phyloP scores from a whole-genome alignment of 2,329 filamentous ascomycete genomes.

The Colletotrichum destructivum region DNA sequence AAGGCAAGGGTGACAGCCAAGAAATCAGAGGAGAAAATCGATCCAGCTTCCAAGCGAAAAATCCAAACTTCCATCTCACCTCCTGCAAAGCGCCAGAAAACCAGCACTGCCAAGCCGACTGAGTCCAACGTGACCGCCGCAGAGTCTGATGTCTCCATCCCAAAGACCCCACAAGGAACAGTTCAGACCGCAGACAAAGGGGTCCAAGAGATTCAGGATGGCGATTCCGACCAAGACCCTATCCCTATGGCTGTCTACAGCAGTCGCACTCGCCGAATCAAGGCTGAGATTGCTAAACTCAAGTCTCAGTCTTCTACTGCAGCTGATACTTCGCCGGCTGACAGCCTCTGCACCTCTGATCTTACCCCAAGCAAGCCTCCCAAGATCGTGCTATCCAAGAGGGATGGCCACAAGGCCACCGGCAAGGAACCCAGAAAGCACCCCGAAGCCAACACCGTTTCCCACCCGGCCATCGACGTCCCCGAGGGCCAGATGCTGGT shows the following conservation, averaged over 20 bases:
- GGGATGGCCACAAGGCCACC: neutral
- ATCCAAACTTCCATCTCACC: neutral
- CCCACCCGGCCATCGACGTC: fast-evolving
- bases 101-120: neutral
- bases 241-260: neutral
- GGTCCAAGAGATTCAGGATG: neutral
- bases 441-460: too few relatives aligned
- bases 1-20: too few relatives aligned
- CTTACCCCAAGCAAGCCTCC: neutral
- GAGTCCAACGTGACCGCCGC: neutral
- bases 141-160: neutral
- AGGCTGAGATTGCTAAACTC: neutral
- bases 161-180: neutral
- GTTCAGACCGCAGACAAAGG: neutral
- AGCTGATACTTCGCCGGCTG: neutral
- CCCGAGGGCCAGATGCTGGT: neutral
- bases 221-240: neutral
- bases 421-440: too few relatives aligned
- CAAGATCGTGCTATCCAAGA: neutral
- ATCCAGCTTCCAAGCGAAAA: neutral
- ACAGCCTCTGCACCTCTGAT: neutral
- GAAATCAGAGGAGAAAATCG: too few relatives aligned
- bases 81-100: neutral
- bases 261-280: neutral
- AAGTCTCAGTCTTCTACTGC: neutral